Evolutionary conservation across 75 land plant species (phyloP).

Genomic region (Sequoia sempervirens): DNA sequence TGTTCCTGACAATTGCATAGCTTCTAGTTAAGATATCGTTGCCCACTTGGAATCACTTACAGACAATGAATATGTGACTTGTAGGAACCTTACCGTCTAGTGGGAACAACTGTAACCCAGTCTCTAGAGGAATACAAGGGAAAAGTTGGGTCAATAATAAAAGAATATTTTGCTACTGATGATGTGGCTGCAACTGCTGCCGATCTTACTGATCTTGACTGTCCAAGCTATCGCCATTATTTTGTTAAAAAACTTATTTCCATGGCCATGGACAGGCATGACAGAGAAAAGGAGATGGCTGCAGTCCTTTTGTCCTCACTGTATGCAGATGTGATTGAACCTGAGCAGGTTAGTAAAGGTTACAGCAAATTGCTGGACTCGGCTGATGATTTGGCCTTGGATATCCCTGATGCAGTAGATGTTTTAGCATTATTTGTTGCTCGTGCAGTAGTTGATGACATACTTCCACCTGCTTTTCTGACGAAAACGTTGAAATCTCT

Average conservation of each 20-base stretch:
- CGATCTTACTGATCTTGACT: slow-evolving; percentile 61
- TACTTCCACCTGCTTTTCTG: slow-evolving; percentile 72
- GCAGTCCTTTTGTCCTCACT: slow-evolving; percentile 74
- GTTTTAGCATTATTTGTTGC: slow-evolving; percentile 72
- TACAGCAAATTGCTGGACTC: slow-evolving; percentile 64
- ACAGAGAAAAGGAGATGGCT: slow-evolving; percentile 88
- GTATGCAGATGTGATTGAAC: slow-evolving; percentile 66
- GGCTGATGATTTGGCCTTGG: slow-evolving; percentile 70
- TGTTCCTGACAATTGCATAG: not conserved
- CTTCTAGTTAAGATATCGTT: not conserved
- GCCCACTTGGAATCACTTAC: not conserved
- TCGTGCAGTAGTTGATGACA: slow-evolving; percentile 89
- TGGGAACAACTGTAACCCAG: slow-evolving; percentile 23
- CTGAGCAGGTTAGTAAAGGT: slow-evolving; percentile 58
- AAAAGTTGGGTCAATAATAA: slow-evolving; percentile 28
- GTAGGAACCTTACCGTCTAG: slow-evolving; percentile 51
- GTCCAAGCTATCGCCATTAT: slow-evolving; percentile 56
- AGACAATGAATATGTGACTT: slow-evolving; percentile 9
- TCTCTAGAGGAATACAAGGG: slow-evolving; percentile 40
- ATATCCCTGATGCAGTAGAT: slow-evolving; percentile 77
- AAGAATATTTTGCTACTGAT: slow-evolving; percentile 45
- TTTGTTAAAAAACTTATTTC: slow-evolving; percentile 76
- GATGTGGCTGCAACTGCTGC: slow-evolving; percentile 38
- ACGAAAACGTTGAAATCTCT: slow-evolving; percentile 35
- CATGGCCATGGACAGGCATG: slow-evolving; percentile 87